phyloP scores from a whole-genome alignment of 306 rosid species.

The Dryas octopetala region DNA sequence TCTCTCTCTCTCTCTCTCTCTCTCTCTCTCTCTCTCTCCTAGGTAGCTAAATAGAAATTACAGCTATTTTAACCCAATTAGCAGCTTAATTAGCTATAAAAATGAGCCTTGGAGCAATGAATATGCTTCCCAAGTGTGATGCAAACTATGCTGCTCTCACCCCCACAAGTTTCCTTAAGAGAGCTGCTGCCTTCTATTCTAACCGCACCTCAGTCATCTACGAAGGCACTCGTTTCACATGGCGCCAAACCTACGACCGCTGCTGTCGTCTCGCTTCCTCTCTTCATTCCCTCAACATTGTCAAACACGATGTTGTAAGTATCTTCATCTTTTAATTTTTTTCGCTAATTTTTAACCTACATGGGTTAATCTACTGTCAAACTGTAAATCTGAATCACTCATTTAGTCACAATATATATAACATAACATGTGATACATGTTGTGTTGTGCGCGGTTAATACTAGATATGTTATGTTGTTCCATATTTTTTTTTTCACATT shows the following conservation, averaged over 20 bases:
- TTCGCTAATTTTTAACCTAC: no score
- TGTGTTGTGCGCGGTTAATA: no score
- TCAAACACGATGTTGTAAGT: slow-evolving; percentile 64
- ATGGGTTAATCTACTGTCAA: background rate
- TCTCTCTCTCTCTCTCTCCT: no score
- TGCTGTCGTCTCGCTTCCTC: slow-evolving; percentile 81
- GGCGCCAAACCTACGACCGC: slow-evolving; percentile 73
- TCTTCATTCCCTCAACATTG: slow-evolving; percentile 61
- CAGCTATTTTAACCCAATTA: no score
- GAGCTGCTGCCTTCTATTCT: slow-evolving; percentile 69
- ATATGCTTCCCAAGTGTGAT: slow-evolving; percentile 51
- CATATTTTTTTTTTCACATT: no score
- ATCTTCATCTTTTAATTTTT: no score
- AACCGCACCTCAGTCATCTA: slow-evolving; percentile 57
- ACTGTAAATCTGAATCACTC: no score
- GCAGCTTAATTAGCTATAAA: background rate
- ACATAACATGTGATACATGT: no score
- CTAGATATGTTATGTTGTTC: no score
- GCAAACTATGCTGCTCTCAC: slow-evolving; percentile 66
- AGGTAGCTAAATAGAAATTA: no score
- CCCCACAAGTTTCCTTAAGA: slow-evolving; percentile 61
- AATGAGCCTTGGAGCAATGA: slow-evolving; percentile 32
- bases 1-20: no score
- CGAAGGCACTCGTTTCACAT: slow-evolving; percentile 64
- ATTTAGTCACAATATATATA: no score